Conservation (phyloP, 129 eudicot species). For the sunflower (Helianthus annuus) region HanXRQr2.0-SUNRISE NC_035441.2:176516743-176517242, state of each 20-base stretch:
- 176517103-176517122: too few species aligned
- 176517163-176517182: not conserved
- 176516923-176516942: slow-evolving; percentile 48
- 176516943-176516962: too few species aligned
- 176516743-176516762: slow-evolving; percentile 91
- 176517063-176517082: not conserved
- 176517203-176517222: too few species aligned
- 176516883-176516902: not conserved
- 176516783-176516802: slow-evolving; percentile 64
- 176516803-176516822: slow-evolving; percentile 51
- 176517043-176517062: too few species aligned
- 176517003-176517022: not conserved
- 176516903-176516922: slow-evolving; percentile 60
- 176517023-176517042: too few species aligned
- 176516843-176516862: slow-evolving; percentile 9
- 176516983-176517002: not conserved
- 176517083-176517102: not conserved
- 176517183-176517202: too few species aligned
- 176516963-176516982: too few species aligned
- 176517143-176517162: not conserved
- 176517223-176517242: too few species aligned
- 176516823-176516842: slow-evolving; percentile 1
- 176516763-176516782: slow-evolving; percentile 49
- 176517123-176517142: not conserved
- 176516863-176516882: not conserved